Evolutionary conservation across 306 rosid genomes (phyloP), one percentile per base, ranked within the genome.

Genomic region (Nissolia schottii): DNA sequence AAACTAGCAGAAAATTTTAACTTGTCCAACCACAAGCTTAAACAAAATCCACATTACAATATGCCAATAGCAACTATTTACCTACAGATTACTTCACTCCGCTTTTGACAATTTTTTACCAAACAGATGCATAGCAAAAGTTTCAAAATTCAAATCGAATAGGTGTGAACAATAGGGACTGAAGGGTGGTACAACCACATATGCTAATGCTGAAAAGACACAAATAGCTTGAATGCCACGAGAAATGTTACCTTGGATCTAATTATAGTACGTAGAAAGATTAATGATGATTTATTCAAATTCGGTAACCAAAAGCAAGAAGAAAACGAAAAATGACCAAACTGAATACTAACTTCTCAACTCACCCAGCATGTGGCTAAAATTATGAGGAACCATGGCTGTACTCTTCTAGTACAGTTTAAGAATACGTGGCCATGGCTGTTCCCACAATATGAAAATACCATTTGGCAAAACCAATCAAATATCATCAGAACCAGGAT

Each of bases 391-490:
- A 71, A 56, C 53, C 51, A 20, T 37, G 6, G 19, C 67, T 15
- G 5, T 18, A 19, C 64, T 15, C 6, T 23, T 15, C 6, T 23
- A 31, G 41, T 16, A 5, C 16, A 73, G 45, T 28, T 57, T 14
- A 70, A 8, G 70, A 46, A 73, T 22, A 22, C 5, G 38, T 50
- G 31, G 55, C 54, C 45, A 75, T 2, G 24, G 11, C 57, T 55
- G 63, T 37, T 68, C 51, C 82, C 69, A 57, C 46, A 68, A 46
- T 65, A 35, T 12, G 28, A 67, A 64, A 64, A 31, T 32, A 60
- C 55, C 67, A 80, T 23, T 74, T 31, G 66, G 67, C 76, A 80
- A 54, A 61, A 64, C 69, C 69, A 62, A 76, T 61, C 54, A 29
- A 46, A n/a, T 62, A 70, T 63, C 20, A 1, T 73, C 75, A 65